These are phyloP conservation scores for Chalciporus sphaerocephalus DNA, from an alignment of 768 basidiomycete genomes.

Conservation along the genomic window DNA sequence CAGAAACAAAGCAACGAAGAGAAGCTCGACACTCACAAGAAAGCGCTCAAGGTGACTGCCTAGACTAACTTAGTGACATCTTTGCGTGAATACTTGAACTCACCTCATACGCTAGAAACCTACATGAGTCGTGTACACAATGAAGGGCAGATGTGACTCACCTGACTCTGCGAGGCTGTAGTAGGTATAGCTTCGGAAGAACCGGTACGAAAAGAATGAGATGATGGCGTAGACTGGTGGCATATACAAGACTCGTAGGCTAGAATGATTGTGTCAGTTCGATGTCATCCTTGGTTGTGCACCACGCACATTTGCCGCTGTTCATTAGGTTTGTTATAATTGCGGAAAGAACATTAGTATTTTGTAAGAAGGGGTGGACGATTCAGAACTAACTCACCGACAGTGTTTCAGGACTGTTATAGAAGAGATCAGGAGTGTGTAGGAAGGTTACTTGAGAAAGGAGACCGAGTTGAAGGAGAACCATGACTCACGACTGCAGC, in stretches of 20 bases:
- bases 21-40: conserved; percentile 55
- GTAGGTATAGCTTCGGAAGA: conserved; percentile 72
- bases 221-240: conserved; percentile 77
- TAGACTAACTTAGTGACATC: conserved; percentile 30
- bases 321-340: conserved; percentile 65
- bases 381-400: conserved; percentile 41
- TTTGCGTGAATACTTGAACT: conserved; percentile 12
- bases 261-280: conserved; percentile 23
- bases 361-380: not conserved
- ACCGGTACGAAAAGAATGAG: conserved; percentile 84
- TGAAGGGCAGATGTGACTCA: conserved; percentile 25
- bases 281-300: not conserved
- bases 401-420: conserved; percentile 58
- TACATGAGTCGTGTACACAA: conserved; percentile 24
- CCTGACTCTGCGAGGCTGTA: conserved; percentile 50
- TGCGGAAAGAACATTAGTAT: conserved; percentile 38
- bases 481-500: conserved; percentile 45
- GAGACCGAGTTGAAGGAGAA: not conserved
- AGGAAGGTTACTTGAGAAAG: not conserved
- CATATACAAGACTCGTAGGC: conserved; percentile 81
- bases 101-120: conserved; percentile 61
- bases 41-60: conserved; percentile 82
- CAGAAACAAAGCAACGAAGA: not conserved
- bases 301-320: conserved; percentile 73
- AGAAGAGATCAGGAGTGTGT: conserved; percentile 61